Conservation (phyloP, 257 asterid genomes). For the Agastache rugosa region DNA sequence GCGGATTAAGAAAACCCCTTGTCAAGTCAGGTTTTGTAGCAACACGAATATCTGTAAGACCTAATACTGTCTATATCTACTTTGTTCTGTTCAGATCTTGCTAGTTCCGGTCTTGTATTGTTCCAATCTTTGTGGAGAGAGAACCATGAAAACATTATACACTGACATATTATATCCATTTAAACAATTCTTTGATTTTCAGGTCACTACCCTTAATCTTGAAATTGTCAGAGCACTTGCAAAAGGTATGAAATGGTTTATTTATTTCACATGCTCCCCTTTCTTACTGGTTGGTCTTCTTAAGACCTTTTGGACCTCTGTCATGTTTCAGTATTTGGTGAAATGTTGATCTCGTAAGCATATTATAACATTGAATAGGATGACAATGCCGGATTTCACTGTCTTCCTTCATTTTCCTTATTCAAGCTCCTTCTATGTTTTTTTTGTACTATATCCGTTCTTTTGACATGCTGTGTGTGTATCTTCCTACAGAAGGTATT, state of each 20-base stretch:
- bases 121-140: background rate
- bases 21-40: conserved; percentile 98
- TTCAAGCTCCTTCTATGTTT: conserved; percentile 9
- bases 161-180: background rate
- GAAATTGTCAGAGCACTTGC: conserved; percentile 94
- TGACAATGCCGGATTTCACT: background rate
- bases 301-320: conserved; percentile 14
- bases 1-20: conserved; percentile 69
- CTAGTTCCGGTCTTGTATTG: conserved; percentile 1
- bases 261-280: conserved; percentile 18
- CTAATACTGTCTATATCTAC: conserved; percentile 18
- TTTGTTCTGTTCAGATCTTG: conserved; percentile 1
- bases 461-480: conserved; percentile 37
- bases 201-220: conserved; percentile 94
- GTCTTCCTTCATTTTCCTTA: background rate
- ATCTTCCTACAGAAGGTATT: conserved; percentile 81
- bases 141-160: background rate
- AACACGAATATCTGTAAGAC: conserved; percentile 90
- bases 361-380: background rate
- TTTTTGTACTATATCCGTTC: conserved; percentile 24
- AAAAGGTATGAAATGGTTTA: conserved; percentile 59
- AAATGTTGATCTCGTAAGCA: conserved; percentile 4
- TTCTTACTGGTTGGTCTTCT: background rate
- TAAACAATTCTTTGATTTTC: conserved; percentile 35
- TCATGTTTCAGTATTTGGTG: background rate